Percentiles rank a stretch among this genome's conserved stretches.
Evolutionary conservation across 306 rosid species (phyloP).

Genomic region (Cicer chorassanicum): DNA sequence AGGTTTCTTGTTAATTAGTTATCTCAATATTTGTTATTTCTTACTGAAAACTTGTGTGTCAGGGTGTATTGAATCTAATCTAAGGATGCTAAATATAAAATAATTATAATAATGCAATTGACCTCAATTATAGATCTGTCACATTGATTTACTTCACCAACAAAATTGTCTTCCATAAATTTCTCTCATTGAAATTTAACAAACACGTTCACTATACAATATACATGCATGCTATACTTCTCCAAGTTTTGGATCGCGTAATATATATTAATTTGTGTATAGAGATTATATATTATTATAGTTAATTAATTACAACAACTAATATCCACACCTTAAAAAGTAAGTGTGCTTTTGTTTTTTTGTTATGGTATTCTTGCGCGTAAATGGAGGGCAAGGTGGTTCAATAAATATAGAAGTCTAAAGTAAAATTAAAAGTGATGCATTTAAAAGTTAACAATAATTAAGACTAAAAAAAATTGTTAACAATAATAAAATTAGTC

Average conservation of each 20-base stretch:
- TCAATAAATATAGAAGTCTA: too few relatives aligned
- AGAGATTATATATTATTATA: not conserved
- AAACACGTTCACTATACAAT: not conserved
- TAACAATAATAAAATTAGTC: too few relatives aligned
- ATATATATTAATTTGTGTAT: not conserved
- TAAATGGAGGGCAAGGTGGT: too few relatives aligned
- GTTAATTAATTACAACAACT: too few relatives aligned
- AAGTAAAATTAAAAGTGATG: too few relatives aligned
- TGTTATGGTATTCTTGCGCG: too few relatives aligned
- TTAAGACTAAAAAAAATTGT: too few relatives aligned
- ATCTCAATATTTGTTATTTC: constrained; percentile 37
- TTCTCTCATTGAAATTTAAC: not conserved
- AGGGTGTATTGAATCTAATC: constrained; percentile 33
- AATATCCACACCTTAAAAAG: too few relatives aligned
- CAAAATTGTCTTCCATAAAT: not conserved
- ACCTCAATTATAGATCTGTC: constrained; percentile 40
- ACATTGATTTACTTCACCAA: not conserved
- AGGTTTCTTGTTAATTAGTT: constrained; percentile 5
- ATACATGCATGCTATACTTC: not conserved
- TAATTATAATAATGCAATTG: constrained; percentile 42
- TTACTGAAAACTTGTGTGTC: constrained; percentile 32
- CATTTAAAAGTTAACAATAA: too few relatives aligned
- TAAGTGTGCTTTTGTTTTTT: too few relatives aligned
- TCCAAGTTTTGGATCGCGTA: not conserved
- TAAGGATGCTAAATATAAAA: not conserved